Percentiles rank a stretch among this genome's conserved stretches.
Evolutionary conservation across 2,329 filamentous ascomycete genomes (phyloP).

Genomic region (Lasiodiplodia sp.): DNA sequence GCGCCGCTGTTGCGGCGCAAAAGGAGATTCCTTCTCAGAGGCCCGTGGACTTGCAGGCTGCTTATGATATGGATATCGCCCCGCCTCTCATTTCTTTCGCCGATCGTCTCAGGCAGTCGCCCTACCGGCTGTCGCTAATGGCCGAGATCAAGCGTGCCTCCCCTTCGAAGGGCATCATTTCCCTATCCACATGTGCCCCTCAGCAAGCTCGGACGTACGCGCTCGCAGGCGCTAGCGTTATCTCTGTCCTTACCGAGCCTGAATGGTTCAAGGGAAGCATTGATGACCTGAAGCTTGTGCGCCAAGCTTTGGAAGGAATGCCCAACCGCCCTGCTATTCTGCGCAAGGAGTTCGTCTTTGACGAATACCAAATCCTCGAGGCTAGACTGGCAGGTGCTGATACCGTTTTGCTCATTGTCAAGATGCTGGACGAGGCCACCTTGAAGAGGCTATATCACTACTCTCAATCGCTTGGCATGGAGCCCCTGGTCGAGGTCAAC

Average conservation of each 20-base stretch:
- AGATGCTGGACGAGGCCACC: constrained; percentile 85
- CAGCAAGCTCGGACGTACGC: constrained; percentile 92
- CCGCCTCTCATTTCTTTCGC: constrained; percentile 85
- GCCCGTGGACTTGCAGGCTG: constrained; percentile 81
- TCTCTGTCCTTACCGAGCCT: constrained; percentile 97
- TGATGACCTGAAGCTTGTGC: constrained; percentile 86
- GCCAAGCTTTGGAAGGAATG: constrained; percentile 89
- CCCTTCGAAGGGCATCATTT: constrained; percentile 94
- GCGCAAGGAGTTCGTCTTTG: constrained; percentile 96
- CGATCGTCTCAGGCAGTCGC: constrained; percentile 78
- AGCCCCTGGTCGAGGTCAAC: constrained; percentile 96
- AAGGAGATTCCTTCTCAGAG: constrained; percentile 86
- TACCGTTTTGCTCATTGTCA: constrained; percentile 94
- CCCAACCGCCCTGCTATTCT: constrained; percentile 90
- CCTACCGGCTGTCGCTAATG: constrained; percentile 91
- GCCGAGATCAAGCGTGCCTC: constrained; percentile 97
- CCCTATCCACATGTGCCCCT: constrained; percentile 84
- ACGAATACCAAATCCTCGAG: constrained; percentile 97
- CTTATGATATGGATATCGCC: constrained; percentile 83
- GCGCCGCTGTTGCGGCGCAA: constrained; percentile 76
- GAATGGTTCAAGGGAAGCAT: constrained; percentile 99
- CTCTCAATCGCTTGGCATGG: constrained; percentile 91
- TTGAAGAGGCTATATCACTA: constrained; percentile 85
- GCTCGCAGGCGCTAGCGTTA: constrained; percentile 91
- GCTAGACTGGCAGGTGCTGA: constrained; percentile 92